Base-by-base conservation (phyloP, 2,329 filamentous ascomycete species). In the Cordyceps cicadae region DNA sequence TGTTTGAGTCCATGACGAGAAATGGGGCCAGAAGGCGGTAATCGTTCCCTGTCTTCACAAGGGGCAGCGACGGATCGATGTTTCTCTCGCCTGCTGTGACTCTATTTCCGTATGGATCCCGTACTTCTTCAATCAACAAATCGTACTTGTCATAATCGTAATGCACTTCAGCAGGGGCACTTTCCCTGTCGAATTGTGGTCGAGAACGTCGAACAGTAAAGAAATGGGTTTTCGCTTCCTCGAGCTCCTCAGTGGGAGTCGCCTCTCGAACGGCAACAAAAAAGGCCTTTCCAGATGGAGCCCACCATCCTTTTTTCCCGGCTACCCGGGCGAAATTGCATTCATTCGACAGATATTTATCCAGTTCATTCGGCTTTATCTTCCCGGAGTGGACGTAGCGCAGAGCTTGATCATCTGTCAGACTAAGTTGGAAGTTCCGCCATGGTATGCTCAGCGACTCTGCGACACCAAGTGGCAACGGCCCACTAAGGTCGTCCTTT, bases 1-100 rank as follows among this genome's bases (percentile, higher is more conserved):
- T 29, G 19, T 63, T 63, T 19, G 54, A 48, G 37, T 63, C 62
- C 53, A 50, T 62, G 32, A 39, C 19, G 9, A 61, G 49, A 48
- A 55, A 60, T 41, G 61, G 43, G 14, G 17, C 39, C 29, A 64
- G 19, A 37, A 63, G 24, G n/a, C 61, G 19, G 26, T 62, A 61
- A 45, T 60, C 61, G 15, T 59, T 45, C 12, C 58, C 58, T 19
- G 41, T 17, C 26, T 54, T 54, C 3, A 54, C 58, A n/a, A 60
- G 49, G 4, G 58, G 58, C 37, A 21, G 58, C 24, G 39, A 60
- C 34, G 58, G 50, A 32, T 60, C 58, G 7, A 34, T 8, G 50
- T 53, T 39, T 49, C 58, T 45, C 29, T 60, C 58, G 26, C 58
- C 58, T 17, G 32, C 49, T n/a, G 58, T 60, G 21, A 60, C 58